Percentiles rank a stretch among this genome's conserved stretches.
phyloP scores from a whole-genome alignment of 2,329 filamentous ascomycete genomes.

The Xylariaceae sp. region DNA sequence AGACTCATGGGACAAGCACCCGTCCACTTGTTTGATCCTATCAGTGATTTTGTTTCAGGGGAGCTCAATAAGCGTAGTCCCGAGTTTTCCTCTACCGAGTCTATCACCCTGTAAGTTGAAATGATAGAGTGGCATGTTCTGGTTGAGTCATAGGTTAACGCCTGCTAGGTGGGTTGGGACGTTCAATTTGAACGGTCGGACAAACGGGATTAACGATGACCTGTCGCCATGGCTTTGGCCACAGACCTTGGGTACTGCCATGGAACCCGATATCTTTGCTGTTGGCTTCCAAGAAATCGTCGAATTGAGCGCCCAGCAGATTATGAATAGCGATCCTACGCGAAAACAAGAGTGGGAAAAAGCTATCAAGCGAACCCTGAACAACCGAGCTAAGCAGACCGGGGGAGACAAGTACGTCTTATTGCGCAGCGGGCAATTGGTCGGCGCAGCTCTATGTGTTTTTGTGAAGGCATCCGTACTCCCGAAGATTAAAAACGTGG shows the following conservation, averaged over 20 bases:
- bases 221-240: slow-evolving; percentile 84
- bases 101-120: slow-evolving; percentile 68
- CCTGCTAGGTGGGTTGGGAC: slow-evolving; percentile 64
- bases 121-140: not conserved
- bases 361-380: slow-evolving; percentile 75
- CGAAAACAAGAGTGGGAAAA: slow-evolving; percentile 83
- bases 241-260: slow-evolving; percentile 46
- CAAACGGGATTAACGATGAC: slow-evolving; percentile 73
- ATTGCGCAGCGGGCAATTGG: slow-evolving; percentile 86
- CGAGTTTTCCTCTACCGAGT: slow-evolving; percentile 73
- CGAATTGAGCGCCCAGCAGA: slow-evolving; percentile 94
- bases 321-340: slow-evolving; percentile 95
- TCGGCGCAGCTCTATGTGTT: slow-evolving; percentile 87
- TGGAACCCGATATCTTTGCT: slow-evolving; percentile 80
- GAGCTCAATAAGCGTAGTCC: slow-evolving; percentile 67
- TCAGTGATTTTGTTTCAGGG: slow-evolving; percentile 82
- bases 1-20: slow-evolving; percentile 78
- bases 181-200: slow-evolving; percentile 92
- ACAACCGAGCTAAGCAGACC: slow-evolving; percentile 62
- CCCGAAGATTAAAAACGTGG: slow-evolving; percentile 88
- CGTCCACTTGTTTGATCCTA: slow-evolving; percentile 87
- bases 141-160: slow-evolving; percentile 18
- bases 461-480: slow-evolving; percentile 81
- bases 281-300: slow-evolving; percentile 98
- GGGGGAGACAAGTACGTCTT: slow-evolving; percentile 81